These are phyloP conservation scores for Passalora sequoiae DNA, from an alignment of 2,329 filamentous ascomycete species.

Conservation along the genomic window DNA sequence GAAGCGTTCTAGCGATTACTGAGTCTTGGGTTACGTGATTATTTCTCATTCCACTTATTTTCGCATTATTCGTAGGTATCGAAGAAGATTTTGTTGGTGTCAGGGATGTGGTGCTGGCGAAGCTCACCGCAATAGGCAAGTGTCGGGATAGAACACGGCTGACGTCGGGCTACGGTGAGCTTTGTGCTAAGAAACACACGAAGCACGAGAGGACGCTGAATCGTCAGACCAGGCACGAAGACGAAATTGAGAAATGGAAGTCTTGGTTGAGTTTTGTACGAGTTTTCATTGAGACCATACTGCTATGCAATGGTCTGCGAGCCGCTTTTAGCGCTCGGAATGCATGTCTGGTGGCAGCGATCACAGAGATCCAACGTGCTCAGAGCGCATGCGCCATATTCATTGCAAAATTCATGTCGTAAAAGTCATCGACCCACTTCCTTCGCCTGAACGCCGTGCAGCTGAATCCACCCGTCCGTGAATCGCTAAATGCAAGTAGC, in stretches of 20 bases:
- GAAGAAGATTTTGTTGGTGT: neutral
- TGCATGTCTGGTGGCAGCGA: slow-evolving; percentile 1
- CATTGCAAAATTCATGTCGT: slow-evolving; percentile 1
- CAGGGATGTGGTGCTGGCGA: no score
- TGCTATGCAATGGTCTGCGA: slow-evolving; percentile 5
- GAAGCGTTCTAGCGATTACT: no score
- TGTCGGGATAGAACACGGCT: no score
- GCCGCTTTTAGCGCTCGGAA: slow-evolving; percentile 6
- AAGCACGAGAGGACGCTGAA: neutral
- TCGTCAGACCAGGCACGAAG: neutral
- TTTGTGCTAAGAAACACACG: neutral
- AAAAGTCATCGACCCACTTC: slow-evolving; percentile 1
- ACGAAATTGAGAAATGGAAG: neutral
- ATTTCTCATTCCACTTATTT: no score
- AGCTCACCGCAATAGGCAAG: no score
- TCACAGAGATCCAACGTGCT: slow-evolving; percentile 4
- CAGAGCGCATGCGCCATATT: slow-evolving; percentile 6
- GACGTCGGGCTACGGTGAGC: no score
- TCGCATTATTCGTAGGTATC: no score
- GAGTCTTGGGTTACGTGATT: no score
- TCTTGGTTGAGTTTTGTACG: neutral
- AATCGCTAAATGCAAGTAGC: slow-evolving; percentile 12
- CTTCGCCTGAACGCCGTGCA: slow-evolving; percentile 11
- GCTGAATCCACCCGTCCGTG: slow-evolving; percentile 6
- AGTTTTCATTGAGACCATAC: slow-evolving; percentile 2